A percentile compares a stretch with the other conserved stretches of the same genome.
Conservation (phyloP, 163 green algal genomes). For the Scenedesmus sp. region DNA sequence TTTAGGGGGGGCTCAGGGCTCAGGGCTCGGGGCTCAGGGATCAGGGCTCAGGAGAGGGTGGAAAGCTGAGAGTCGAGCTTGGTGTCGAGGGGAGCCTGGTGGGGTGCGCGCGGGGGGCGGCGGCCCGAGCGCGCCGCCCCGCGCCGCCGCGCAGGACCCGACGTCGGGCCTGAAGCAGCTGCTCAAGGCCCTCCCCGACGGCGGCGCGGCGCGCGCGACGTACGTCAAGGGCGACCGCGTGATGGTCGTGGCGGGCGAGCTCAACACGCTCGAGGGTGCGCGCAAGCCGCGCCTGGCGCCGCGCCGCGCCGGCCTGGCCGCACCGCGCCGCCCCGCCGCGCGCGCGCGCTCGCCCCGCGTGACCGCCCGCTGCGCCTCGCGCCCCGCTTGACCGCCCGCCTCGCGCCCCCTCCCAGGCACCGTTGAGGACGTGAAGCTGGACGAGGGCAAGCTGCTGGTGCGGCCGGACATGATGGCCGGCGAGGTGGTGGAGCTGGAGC, state of each 20-base stretch:
- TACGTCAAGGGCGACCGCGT: constrained; percentile 45
- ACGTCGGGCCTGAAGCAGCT: constrained; percentile 23
- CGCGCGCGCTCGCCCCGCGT: not conserved
- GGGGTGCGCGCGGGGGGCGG: too few species aligned
- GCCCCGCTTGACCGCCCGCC: not conserved
- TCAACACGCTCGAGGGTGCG: constrained; percentile 63
- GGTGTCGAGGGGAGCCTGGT: not conserved
- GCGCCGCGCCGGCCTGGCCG: too few species aligned
- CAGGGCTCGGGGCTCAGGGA: too few species aligned
- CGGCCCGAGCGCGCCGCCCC: not conserved
- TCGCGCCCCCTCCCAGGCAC: not conserved
- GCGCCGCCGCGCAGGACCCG: constrained; percentile 19
- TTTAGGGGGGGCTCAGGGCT: too few species aligned
- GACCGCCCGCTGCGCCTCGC: not conserved
- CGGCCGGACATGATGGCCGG: constrained; percentile 62
- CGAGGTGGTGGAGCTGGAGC: constrained; percentile 72
- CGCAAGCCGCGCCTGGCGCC: too few species aligned
- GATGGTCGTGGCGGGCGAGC: constrained; percentile 55
- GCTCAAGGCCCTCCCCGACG: constrained; percentile 39
- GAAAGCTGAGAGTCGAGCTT: too few species aligned
- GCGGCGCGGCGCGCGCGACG: constrained; percentile 15
- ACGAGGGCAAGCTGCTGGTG: constrained; percentile 74
- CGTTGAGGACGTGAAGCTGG: constrained; percentile 46
- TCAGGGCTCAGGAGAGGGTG: too few species aligned
- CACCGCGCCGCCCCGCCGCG: too few species aligned